Evolutionary conservation across 768 basidiomycete genomes (phyloP).

Genomic region (Tulasnella sp.): DNA sequence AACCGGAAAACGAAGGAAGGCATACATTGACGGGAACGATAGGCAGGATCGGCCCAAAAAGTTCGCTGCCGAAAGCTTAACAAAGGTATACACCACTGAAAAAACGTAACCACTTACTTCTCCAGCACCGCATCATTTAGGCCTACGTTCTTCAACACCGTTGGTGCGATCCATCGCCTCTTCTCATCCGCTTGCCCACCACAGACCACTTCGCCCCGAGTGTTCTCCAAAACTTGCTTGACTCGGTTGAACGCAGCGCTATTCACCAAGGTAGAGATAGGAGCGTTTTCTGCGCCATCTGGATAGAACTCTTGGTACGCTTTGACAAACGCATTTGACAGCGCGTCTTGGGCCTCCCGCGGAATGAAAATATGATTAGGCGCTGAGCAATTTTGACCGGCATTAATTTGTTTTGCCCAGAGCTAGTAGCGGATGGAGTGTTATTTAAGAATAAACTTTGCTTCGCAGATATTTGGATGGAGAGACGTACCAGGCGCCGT

Average conservation of each 20-base stretch:
- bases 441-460: too few relatives aligned
- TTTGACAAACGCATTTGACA: conserved; percentile 44
- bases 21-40: conserved; percentile 57
- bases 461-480: conserved; percentile 26
- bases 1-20: background rate
- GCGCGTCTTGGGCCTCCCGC: conserved; percentile 38
- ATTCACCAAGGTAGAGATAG: conserved; percentile 52
- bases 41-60: conserved; percentile 75
- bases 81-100: background rate
- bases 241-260: conserved; percentile 55
- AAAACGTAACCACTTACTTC: conserved; percentile 47
- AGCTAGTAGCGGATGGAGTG: conserved; percentile 33
- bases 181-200: background rate
- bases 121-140: conserved; percentile 65
- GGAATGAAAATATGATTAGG: conserved; percentile 54
- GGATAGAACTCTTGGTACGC: conserved; percentile 54
- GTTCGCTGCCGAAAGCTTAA: background rate
- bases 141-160: conserved; percentile 16
- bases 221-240: conserved; percentile 47
- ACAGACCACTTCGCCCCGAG: conserved; percentile 13
- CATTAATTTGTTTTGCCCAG: conserved; percentile 76
- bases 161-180: conserved; percentile 13
- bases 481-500: conserved; percentile 31
- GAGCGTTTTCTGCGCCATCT: conserved; percentile 43
- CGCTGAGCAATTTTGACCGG: conserved; percentile 72